Evolutionary conservation across 2,329 filamentous ascomycete species (phyloP).

Genomic region (Diaporthe ilicicola): DNA sequence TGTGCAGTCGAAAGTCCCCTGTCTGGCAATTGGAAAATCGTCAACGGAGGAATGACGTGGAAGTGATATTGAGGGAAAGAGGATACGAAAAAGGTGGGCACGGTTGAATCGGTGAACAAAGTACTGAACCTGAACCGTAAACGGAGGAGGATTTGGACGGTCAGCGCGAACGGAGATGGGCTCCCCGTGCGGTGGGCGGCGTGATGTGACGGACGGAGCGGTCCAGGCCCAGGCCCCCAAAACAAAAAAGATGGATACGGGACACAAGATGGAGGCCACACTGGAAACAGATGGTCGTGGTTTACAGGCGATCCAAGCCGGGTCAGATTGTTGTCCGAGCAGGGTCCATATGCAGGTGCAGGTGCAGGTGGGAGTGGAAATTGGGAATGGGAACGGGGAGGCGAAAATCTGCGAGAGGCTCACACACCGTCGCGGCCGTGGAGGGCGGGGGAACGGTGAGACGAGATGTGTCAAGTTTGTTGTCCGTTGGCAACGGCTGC

Average conservation of each 20-base stretch:
- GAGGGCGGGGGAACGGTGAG: conserved; percentile 1
- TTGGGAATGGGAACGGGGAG: not conserved
- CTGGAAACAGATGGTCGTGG: not conserved
- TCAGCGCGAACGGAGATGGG: conserved; percentile 12
- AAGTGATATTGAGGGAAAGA: conserved; percentile 14
- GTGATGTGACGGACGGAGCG: conserved; percentile 4
- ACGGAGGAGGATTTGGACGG: conserved; percentile 13
- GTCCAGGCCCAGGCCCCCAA: not conserved
- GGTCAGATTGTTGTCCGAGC: conserved; percentile 11
- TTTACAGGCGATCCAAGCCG: conserved; percentile 9
- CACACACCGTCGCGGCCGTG: not conserved
- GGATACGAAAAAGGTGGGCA: conserved; percentile 21
- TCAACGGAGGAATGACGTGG: conserved; percentile 11
- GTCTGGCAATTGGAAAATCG: conserved; percentile 1
- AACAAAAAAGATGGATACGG: not conserved
- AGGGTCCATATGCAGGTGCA: conserved; percentile 2
- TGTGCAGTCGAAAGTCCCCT: not conserved
- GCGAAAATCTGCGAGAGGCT: conserved; percentile 13
- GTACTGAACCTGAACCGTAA: not conserved
- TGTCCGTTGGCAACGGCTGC: conserved; percentile 9
- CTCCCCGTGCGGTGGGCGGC: not conserved
- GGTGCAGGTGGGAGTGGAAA: not conserved
- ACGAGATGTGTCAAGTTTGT: not conserved
- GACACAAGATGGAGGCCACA: not conserved
- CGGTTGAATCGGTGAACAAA: conserved; percentile 18